These are phyloP conservation scores for Amphibolis antarctica DNA, from an alignment of 106 monocot genomes.

Conservation along the genomic window DNA sequence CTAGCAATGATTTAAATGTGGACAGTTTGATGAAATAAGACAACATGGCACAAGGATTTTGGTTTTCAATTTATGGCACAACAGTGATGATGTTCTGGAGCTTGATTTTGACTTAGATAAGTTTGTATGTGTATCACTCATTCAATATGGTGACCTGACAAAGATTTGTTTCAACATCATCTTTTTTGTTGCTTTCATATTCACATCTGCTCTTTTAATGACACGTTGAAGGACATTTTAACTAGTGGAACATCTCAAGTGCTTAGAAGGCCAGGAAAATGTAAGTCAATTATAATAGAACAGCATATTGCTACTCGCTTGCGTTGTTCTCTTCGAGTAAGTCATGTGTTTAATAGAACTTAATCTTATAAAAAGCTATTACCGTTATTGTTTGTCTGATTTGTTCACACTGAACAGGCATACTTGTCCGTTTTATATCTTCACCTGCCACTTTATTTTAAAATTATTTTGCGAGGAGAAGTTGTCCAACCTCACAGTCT, in stretches of 20 bases:
- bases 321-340: slow-evolving; percentile 72
- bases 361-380: not conserved
- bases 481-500: slow-evolving; percentile 45
- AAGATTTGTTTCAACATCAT: not conserved
- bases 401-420: slow-evolving; percentile 33
- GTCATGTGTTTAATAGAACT: slow-evolving; percentile 1
- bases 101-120: slow-evolving; percentile 71
- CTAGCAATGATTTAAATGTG: slow-evolving; percentile 20
- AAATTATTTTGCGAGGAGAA: slow-evolving; percentile 55
- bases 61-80: slow-evolving; percentile 78
- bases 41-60: slow-evolving; percentile 70
- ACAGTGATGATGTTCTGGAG: slow-evolving; percentile 81
- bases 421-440: slow-evolving; percentile 75
- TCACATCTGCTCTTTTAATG: not conserved
- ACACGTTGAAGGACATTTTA: slow-evolving; percentile 54
- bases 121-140: slow-evolving; percentile 29
- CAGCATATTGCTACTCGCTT: slow-evolving; percentile 41
- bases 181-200: not conserved
- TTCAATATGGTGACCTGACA: not conserved
- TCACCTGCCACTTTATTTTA: slow-evolving; percentile 49
- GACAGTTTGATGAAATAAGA: slow-evolving; percentile 93
- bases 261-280: slow-evolving; percentile 7
- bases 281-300: slow-evolving; percentile 13
- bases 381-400: not conserved
- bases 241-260: slow-evolving; percentile 37